Evolutionary conservation across 257 asterid genomes (phyloP).

Genomic region (Capsicum chinense): DNA sequence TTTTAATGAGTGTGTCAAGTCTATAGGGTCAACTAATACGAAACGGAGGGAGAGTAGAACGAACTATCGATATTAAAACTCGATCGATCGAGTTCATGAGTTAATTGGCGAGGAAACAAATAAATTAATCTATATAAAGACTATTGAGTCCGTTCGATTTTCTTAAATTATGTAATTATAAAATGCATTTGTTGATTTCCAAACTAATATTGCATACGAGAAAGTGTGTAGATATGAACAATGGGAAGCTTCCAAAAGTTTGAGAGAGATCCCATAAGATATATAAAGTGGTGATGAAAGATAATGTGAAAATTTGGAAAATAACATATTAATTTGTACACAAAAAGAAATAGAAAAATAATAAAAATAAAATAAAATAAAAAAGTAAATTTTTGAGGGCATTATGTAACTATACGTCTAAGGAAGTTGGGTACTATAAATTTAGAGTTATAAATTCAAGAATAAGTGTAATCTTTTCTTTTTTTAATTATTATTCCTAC

Average conservation of each 20-base stretch:
- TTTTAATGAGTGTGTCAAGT: too few relatives aligned
- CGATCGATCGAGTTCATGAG: too few relatives aligned
- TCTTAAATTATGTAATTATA: not conserved
- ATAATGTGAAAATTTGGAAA: not conserved
- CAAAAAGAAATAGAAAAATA: too few relatives aligned
- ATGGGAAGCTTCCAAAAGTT: slow-evolving; percentile 42
- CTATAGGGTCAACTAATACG: too few relatives aligned
- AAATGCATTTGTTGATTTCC: not conserved
- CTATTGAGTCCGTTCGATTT: not conserved
- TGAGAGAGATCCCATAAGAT: slow-evolving; percentile 16
- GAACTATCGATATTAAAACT: not conserved
- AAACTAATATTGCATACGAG: not conserved
- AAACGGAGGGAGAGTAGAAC: too few relatives aligned
- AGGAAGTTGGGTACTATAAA: not conserved
- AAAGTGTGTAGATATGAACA: slow-evolving; percentile 44
- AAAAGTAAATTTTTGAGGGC: not conserved
- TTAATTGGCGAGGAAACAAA: too few relatives aligned
- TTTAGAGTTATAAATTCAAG: not conserved
- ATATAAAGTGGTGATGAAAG: too few relatives aligned
- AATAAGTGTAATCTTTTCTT: too few relatives aligned
- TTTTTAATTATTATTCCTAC: too few relatives aligned
- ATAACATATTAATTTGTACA: too few relatives aligned
- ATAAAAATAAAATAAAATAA: too few relatives aligned
- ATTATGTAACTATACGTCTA: not conserved
- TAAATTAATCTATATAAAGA: too few relatives aligned